Evolutionary conservation across 768 basidiomycete species (phyloP), one percentile per base, ranked within the genome.

Genomic region (Hortiboletus campestris): DNA sequence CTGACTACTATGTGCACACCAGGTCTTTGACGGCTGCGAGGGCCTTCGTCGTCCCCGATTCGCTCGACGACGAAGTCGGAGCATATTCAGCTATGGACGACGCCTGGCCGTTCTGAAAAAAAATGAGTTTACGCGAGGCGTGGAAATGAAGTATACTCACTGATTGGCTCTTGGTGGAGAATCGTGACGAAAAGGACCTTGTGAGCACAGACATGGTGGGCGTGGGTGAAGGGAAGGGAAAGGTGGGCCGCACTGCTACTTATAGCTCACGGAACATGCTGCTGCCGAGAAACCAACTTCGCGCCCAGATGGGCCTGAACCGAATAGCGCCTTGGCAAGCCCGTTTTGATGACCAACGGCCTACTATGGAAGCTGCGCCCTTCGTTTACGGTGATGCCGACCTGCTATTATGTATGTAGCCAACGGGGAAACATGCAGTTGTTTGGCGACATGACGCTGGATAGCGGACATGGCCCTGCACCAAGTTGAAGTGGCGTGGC

Each of bases 181-280:
- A 69, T 16, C 70, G 70, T 4, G 66, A 61, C 0, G 71, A 71
- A 47, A 71, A 49, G 22, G 69, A 44, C 59, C 71, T 61, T 53
- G 40, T 67, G 53, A 71, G 58, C 17, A 60, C n/a, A 35, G 70
- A 66, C 70, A 71, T 71, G 48, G 34, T 49, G 51, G 49, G 35
- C 35, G 55, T 35, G 51, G 51, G 28, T 22, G 46, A 38, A 56
- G n/a, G 48, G 48, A 54, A 49, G 53, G 17, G 29, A 6, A 1
- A 22, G 6, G 44, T 0, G 13, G 35, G 8, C 39, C 50, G 22
- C 25, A 32, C 16, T 7, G 46, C 55, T 72, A 62, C 64, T 71
- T 72, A 71, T 71, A 72, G 53, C 34, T 19, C 44, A 28, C 51
- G 57, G 50, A 28, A 49, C 12, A 42, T 9, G 17, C 10, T 17